Base-by-base conservation (phyloP, 1,284 basidiomycete species). In the Apiotrichum montevideense region DNA sequence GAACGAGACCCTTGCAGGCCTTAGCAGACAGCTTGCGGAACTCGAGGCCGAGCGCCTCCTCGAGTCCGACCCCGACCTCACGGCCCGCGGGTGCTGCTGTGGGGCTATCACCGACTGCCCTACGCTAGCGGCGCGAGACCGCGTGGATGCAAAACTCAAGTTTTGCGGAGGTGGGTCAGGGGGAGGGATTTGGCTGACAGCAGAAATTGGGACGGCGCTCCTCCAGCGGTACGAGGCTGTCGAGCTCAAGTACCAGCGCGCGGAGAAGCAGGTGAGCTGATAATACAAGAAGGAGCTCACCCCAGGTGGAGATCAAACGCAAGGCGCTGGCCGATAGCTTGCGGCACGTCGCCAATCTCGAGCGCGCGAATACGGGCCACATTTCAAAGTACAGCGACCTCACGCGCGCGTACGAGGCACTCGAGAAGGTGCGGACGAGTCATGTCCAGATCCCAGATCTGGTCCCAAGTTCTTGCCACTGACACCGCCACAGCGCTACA, bases 191-290 rank as follows among this genome's bases (percentile, higher is more conserved):
- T 29, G 33, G 41, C 10, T 11, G 41, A 41, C 50, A 61, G 52
- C 65, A 91, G 92, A 96, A 79, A 87, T 97, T 48, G 94, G 94
- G 1, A 89, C 92, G 74, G 92, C 92, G 1, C 77, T 98, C 46
- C 75, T 97, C 49, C 85, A 88, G 68, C 81, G 87, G 61, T 90
- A 93, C 71, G 92, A 95, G 75, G 87, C 87, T 71, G 82, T 92
- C 50, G 84, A 87, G 55, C 80, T 82, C 64, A 84, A 86, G 66
- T 83, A 87, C 79, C 84, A 84, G 57, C 57, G 70, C 40, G 64
- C 63, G 35, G 66, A 74, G 39, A 58, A 62, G 13, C 71, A 68
- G 66, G 73, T 56, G 83, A 1, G 21, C 13, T 4, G 6, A 7
- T 3, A 41, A 37, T 41, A 42, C 45, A 46, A 33, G 54, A 53